These are phyloP conservation scores for Xylaria sp. DNA, from an alignment of 2,329 filamentous ascomycete genomes.

Conservation along the genomic window DNA sequence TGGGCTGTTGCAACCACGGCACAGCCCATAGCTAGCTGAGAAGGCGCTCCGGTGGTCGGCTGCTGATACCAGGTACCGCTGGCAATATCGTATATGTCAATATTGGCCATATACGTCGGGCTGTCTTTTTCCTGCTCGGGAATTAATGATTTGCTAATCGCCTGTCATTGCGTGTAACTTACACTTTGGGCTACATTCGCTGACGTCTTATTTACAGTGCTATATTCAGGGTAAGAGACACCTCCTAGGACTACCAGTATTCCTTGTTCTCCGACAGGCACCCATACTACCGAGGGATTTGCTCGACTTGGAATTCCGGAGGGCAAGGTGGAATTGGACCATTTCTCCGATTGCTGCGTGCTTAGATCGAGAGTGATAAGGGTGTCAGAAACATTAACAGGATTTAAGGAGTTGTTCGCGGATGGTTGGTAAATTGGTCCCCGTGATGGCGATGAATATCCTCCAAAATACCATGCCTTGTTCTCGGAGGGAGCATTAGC, in stretches of 20 bases:
- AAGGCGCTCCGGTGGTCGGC: constrained; percentile 67
- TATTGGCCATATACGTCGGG: constrained; percentile 74
- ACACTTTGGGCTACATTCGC: constrained; percentile 54
- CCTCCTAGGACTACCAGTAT: constrained; percentile 82
- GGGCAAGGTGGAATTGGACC: constrained; percentile 67
- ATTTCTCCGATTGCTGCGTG: constrained; percentile 59
- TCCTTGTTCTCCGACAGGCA: constrained; percentile 80
- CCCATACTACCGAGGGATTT: constrained; percentile 74
- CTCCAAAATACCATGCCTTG: constrained; percentile 76
- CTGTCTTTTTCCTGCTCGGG: constrained; percentile 67
- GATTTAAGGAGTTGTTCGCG: constrained; percentile 51
- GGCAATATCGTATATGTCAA: constrained; percentile 82
- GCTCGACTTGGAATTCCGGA: constrained; percentile 63
- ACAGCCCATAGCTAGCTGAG: constrained; percentile 72
- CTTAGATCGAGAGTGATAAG: constrained; percentile 71
- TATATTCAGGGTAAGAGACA: constrained; percentile 69
- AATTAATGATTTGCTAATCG: constrained; percentile 39
- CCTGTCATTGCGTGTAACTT: constrained; percentile 37
- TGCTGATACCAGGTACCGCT: constrained; percentile 75
- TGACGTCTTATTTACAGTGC: constrained; percentile 43
- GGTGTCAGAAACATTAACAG: constrained; percentile 61
- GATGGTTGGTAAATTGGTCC: constrained; percentile 58
- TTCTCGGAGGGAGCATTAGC: constrained; percentile 76
- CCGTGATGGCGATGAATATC: constrained; percentile 62
- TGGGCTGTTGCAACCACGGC: constrained; percentile 77